Conservation (phyloP, 148 eudicot genomes). For the Oxyria digyna region DNA sequence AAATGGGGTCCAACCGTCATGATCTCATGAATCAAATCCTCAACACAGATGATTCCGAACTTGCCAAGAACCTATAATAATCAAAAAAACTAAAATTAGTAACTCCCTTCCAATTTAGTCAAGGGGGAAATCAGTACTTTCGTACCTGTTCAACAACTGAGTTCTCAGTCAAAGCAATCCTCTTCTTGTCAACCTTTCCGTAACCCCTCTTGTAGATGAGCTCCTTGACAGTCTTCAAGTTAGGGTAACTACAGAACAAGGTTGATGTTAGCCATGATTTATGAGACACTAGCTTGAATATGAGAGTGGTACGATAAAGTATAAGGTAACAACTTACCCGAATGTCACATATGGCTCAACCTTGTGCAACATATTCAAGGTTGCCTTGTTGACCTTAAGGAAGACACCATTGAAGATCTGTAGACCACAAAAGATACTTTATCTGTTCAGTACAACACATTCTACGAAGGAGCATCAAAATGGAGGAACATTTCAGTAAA, state of each 20-base stretch:
- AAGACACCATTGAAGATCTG: constrained; percentile 92
- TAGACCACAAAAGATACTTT: not conserved
- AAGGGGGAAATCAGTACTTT: too few species aligned
- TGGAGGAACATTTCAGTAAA: too few species aligned
- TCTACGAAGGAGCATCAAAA: too few species aligned
- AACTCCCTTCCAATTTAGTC: not conserved
- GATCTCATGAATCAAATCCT: constrained; percentile 59
- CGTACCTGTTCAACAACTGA: constrained; percentile 53
- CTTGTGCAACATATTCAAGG: constrained; percentile 75
- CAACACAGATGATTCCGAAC: constrained; percentile 43
- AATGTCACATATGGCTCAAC: constrained; percentile 85
- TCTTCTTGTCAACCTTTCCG: constrained; percentile 66
- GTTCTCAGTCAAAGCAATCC: constrained; percentile 66
- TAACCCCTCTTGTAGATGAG: constrained; percentile 76
- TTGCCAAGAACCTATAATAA: constrained; percentile 41
- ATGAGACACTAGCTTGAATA: too few species aligned
- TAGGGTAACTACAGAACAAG: constrained; percentile 53
- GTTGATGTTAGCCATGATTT: too few species aligned
- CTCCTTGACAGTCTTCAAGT: constrained; percentile 72
- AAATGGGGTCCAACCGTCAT: constrained; percentile 58
- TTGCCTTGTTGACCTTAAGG: constrained; percentile 70
- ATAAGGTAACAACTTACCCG: constrained; percentile 58
- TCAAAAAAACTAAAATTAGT: too few species aligned
- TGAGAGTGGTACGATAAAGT: too few species aligned
- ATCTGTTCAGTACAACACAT: too few species aligned